Conservation (phyloP, 495 filamentous ascomycete species). For the Podospora bellae-mahoneyi region DNA sequence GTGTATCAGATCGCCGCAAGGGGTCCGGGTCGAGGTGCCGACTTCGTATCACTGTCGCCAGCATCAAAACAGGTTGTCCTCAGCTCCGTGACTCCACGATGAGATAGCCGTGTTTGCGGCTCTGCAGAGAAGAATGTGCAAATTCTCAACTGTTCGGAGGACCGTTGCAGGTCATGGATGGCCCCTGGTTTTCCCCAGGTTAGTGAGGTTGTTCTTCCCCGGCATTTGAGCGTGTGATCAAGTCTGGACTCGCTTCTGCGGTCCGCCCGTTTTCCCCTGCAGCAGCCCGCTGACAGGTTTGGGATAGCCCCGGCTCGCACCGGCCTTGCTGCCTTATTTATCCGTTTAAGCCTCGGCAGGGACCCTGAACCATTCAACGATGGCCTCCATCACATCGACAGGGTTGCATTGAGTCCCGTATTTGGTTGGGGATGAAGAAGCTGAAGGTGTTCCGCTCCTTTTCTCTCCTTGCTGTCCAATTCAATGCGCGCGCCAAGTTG, state of each 20-base stretch:
- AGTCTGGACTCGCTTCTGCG: conserved; percentile 3
- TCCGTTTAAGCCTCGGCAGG: conserved; percentile 13
- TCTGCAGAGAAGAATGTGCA: not conserved
- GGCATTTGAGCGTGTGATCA: conserved; percentile 7
- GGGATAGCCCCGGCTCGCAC: conserved; percentile 6
- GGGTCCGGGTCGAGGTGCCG: not conserved
- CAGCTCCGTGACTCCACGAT: too few relatives aligned
- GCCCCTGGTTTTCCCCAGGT: conserved; percentile 19
- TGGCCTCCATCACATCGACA: conserved; percentile 2
- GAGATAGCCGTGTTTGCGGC: too few relatives aligned
- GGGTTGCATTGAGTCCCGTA: not conserved
- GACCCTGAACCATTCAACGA: conserved; percentile 7
- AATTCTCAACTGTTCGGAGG: not conserved
- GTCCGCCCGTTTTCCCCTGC: conserved; percentile 2
- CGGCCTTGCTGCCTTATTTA: conserved; percentile 11
- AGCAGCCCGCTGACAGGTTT: not conserved
- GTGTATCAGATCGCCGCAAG: conserved; percentile 1
- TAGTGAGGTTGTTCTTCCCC: conserved; percentile 5
- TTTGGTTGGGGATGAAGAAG: not conserved
- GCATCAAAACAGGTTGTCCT: too few relatives aligned
- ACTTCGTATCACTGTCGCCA: too few relatives aligned
- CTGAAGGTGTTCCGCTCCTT: not conserved
- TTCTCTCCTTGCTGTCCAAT: not conserved
- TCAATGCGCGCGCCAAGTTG: not conserved
- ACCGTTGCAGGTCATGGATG: conserved; percentile 15